Base-by-base conservation (phyloP, 176 grass and related monocot species). In the Oryza officinalis region DNA sequence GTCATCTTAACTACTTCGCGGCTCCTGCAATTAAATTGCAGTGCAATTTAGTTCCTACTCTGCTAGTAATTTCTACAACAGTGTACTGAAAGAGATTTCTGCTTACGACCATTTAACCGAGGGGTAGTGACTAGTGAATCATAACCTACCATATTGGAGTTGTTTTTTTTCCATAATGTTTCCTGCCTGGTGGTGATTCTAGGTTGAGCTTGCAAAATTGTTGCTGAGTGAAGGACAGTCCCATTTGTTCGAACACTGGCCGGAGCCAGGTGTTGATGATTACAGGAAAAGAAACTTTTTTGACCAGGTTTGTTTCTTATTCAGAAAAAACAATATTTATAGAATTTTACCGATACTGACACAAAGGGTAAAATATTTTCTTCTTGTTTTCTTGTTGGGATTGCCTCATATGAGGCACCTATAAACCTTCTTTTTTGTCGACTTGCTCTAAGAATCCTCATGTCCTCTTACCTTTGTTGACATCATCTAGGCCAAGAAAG, bases 231-330 rank as follows among this genome's bases (percentile, higher is more conserved):
- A 93, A 63, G 89, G 85, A 3, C 96, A 98, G 69, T 86, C 46
- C 2, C 93, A 94, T 87, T 35, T 98, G 35, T 98, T 98, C 81
- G 85, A 90, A 60, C 83, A 93, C 86, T 98, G 96, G 96, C 64
- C 93, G 2, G 89, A 93, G 1, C 90, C 85, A 31, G 91, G 89
- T 71, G 65, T 88, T 22, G 85, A 90, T 18, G 91, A 93, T 75
- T 87, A 87, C 61, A 91, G 88, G 65, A 95, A 94, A 73, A 98
- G 49, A 64, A 30, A n/a, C 74, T 98, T 98, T 66, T 92, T 98
- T 80, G 76, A 85, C 35, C 96, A 98, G 93, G 96, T 98, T 25
- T 74, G 26, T 46, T 18, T 20, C 79, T 59, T 70, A 69, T 77
- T 80, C 80, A 60, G 23, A 32, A 38, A 57, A 64, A 32, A 28